Evolutionary conservation across 768 basidiomycete species (phyloP).

Genomic region (Pholiota conissans): DNA sequence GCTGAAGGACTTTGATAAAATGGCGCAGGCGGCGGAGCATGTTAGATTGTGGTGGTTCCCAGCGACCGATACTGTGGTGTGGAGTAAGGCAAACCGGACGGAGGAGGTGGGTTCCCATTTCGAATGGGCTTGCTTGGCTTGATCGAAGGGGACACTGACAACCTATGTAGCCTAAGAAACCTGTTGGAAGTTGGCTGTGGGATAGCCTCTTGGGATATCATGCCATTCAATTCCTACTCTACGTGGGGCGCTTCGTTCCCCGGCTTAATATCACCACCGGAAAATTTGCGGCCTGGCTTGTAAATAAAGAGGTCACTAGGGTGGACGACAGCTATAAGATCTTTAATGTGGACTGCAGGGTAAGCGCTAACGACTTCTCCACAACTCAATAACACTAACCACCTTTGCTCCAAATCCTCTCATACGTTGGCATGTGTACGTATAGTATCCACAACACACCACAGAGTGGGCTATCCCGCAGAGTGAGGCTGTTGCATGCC

Average conservation of each 20-base stretch:
- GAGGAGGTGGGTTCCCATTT: slow-evolving; percentile 52
- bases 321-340: slow-evolving; percentile 81
- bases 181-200: slow-evolving; percentile 65
- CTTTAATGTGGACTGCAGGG: slow-evolving; percentile 93
- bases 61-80: slow-evolving; percentile 66
- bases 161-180: slow-evolving; percentile 47
- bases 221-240: slow-evolving; percentile 80
- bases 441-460: slow-evolving; percentile 91
- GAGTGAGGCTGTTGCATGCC: slow-evolving; percentile 59
- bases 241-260: slow-evolving; percentile 67
- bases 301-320: slow-evolving; percentile 49
- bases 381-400: not conserved
- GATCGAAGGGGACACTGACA: not conserved
- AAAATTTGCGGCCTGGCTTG: slow-evolving; percentile 68
- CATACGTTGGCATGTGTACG: not conserved
- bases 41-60: slow-evolving; percentile 98
- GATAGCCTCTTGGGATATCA: slow-evolving; percentile 76
- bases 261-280: slow-evolving; percentile 64
- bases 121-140: too few relatives aligned
- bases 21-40: slow-evolving; percentile 74
- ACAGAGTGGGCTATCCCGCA: slow-evolving; percentile 94
- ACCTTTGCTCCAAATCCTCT: not conserved
- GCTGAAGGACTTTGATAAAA: slow-evolving; percentile 50
- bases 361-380: slow-evolving; percentile 36
- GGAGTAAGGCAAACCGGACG: slow-evolving; percentile 76